phyloP scores from a whole-genome alignment of 2,329 filamentous ascomycete species.

The Monosporascus sp. region DNA sequence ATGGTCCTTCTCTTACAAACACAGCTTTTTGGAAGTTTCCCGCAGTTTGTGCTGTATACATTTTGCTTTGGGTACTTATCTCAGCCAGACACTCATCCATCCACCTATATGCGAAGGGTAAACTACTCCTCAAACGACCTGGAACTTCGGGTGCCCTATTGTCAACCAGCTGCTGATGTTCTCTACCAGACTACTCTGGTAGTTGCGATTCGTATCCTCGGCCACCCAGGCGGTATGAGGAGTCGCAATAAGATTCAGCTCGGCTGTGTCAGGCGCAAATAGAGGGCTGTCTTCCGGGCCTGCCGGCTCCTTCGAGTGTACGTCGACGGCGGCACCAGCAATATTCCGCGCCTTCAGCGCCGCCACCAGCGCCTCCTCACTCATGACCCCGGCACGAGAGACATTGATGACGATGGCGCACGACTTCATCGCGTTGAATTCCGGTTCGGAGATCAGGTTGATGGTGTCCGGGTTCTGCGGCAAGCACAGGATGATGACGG shows the following conservation, averaged over 20 bases:
- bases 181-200: slow-evolving; percentile 15
- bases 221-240: slow-evolving; percentile 28
- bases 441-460: slow-evolving; percentile 18
- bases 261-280: slow-evolving; percentile 16
- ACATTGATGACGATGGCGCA: slow-evolving; percentile 25
- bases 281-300: slow-evolving; percentile 15
- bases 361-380: slow-evolving; percentile 22
- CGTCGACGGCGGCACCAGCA: slow-evolving; percentile 24
- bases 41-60: too few species aligned
- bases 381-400: slow-evolving; percentile 26
- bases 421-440: slow-evolving; percentile 19
- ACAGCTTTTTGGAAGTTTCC: too few species aligned
- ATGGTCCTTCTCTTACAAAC: too few species aligned
- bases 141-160: slow-evolving; percentile 15
- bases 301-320: slow-evolving; percentile 24
- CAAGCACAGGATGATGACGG: slow-evolving; percentile 22
- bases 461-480: slow-evolving; percentile 23
- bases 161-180: slow-evolving; percentile 21
- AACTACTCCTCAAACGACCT: slow-evolving; percentile 6
- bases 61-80: too few species aligned
- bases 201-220: slow-evolving; percentile 23
- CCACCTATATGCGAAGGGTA: too few species aligned
- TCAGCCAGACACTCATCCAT: too few species aligned
- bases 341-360: slow-evolving; percentile 22
- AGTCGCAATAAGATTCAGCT: slow-evolving; percentile 24